Conservation (phyloP, 768 basidiomycete species). For the Auriculariales sp. region DNA sequence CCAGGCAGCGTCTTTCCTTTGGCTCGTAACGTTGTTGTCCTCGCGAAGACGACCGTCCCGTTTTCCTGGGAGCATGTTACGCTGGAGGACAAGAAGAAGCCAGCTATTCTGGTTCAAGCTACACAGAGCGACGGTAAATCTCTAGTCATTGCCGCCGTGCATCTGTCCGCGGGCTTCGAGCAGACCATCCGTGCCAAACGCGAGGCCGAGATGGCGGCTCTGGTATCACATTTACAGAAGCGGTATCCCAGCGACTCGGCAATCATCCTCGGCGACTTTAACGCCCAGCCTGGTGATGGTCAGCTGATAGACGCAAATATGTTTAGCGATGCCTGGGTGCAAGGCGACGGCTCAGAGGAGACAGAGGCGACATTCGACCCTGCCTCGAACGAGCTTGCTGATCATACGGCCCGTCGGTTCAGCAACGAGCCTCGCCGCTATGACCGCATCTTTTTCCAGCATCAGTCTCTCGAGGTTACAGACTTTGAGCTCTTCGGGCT, state of each 20-base stretch:
- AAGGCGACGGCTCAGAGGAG: conserved; percentile 2
- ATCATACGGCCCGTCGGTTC: conserved; percentile 8
- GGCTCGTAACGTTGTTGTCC: conserved; percentile 11
- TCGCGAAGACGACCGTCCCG: conserved; percentile 4
- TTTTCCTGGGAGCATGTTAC: conserved; percentile 6
- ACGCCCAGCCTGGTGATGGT: conserved; percentile 6
- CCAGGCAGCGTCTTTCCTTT: conserved; percentile 7
- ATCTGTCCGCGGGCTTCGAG: conserved; percentile 10
- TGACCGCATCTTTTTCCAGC: conserved; percentile 10
- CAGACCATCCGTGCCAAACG: conserved; percentile 6
- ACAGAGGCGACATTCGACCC: conserved; percentile 10
- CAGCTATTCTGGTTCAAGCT: conserved; percentile 6
- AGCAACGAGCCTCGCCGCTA: conserved; percentile 8
- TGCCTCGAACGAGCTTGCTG: conserved; percentile 8
- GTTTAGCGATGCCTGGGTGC: conserved; percentile 2
- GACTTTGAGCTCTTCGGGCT: conserved; percentile 3
- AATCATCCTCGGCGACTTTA: conserved; percentile 11
- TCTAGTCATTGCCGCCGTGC: conserved; percentile 9
- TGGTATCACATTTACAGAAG: conserved; percentile 5
- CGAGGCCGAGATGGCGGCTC: conserved; percentile 6
- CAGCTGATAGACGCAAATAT: neutral
- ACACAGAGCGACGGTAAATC: neutral
- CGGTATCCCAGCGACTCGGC: conserved; percentile 6
- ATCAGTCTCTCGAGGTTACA: neutral
- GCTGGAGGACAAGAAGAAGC: conserved; percentile 10